Evolutionary conservation across 345 rosid genomes (phyloP).

Genomic region (Linum lewisii): DNA sequence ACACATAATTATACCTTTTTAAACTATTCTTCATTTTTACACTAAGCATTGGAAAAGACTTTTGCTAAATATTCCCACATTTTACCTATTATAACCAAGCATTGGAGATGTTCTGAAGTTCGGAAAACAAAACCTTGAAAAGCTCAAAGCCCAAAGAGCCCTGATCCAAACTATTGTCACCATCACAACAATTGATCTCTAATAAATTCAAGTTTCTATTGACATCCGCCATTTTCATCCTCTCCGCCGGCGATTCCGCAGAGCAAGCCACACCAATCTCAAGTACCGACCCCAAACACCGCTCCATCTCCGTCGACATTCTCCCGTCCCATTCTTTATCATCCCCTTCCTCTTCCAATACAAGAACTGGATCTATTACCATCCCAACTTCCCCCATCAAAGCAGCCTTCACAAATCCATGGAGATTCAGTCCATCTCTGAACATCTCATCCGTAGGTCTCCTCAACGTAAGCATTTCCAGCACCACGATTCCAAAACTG

Average conservation of each 20-base stretch:
- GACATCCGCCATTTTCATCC: slow-evolving; percentile 4
- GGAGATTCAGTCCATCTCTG: slow-evolving; percentile 5
- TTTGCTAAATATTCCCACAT: too few relatives aligned
- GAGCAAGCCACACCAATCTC: slow-evolving; percentile 10
- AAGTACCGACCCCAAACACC: neutral
- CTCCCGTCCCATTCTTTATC: too few relatives aligned
- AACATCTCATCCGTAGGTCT: slow-evolving; percentile 12
- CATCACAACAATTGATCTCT: neutral
- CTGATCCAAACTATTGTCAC: too few relatives aligned
- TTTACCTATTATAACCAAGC: too few relatives aligned
- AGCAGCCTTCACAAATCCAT: neutral
- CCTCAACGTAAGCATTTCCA: slow-evolving; percentile 13
- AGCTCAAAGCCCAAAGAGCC: too few relatives aligned
- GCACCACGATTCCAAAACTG: neutral
- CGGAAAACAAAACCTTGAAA: too few relatives aligned
- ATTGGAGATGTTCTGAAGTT: too few relatives aligned
- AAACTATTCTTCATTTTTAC: too few relatives aligned
- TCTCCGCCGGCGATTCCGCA: slow-evolving; percentile 2
- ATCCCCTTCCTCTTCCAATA: neutral
- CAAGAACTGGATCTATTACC: slow-evolving; percentile 6
- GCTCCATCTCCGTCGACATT: neutral
- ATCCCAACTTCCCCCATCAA: neutral
- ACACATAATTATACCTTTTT: too few relatives aligned
- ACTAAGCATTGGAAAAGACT: too few relatives aligned
- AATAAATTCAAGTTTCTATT: neutral